A percentile compares a stretch with the other conserved stretches of the same genome.
Conservation (phyloP, 345 rosid species). For the Eucalyptus globulus region DNA sequence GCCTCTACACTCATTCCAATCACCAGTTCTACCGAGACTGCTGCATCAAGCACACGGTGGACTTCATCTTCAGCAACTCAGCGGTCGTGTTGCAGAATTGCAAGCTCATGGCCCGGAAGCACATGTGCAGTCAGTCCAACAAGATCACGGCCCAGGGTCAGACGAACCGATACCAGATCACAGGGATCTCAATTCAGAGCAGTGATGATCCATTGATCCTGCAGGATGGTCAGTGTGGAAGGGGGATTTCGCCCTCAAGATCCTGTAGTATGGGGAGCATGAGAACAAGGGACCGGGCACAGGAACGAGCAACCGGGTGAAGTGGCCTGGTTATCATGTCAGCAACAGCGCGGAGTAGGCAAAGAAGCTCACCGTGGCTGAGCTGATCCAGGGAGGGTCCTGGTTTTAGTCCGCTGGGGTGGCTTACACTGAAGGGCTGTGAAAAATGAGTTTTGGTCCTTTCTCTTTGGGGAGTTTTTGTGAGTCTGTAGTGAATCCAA, state of each 20-base stretch:
- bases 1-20: constrained; percentile 52
- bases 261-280: too few relatives aligned
- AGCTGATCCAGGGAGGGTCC: neutral
- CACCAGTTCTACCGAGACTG: constrained; percentile 67
- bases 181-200: neutral
- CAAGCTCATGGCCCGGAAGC: constrained; percentile 24
- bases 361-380: neutral
- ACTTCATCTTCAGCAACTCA: constrained; percentile 68
- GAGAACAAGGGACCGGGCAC: too few relatives aligned
- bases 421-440: constrained; percentile 29
- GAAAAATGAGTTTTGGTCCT: neutral
- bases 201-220: too few relatives aligned
- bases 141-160: neutral
- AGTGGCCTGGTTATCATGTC: constrained; percentile 33
- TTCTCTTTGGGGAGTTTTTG: neutral
- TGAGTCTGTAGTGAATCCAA: neutral
- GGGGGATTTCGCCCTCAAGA: too few relatives aligned
- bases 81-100: constrained; percentile 67
- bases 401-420: neutral
- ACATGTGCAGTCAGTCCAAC: constrained; percentile 5
- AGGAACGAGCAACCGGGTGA: constrained; percentile 49
- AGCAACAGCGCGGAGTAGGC: neutral
- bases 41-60: constrained; percentile 54
- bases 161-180: neutral
- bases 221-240: too few relatives aligned